A percentile compares a stretch with the other conserved stretches of the same genome.
These are phyloP conservation scores for Microsporum ferrugineum DNA, from an alignment of 2,329 filamentous ascomycete genomes.

Conservation along the genomic window DNA sequence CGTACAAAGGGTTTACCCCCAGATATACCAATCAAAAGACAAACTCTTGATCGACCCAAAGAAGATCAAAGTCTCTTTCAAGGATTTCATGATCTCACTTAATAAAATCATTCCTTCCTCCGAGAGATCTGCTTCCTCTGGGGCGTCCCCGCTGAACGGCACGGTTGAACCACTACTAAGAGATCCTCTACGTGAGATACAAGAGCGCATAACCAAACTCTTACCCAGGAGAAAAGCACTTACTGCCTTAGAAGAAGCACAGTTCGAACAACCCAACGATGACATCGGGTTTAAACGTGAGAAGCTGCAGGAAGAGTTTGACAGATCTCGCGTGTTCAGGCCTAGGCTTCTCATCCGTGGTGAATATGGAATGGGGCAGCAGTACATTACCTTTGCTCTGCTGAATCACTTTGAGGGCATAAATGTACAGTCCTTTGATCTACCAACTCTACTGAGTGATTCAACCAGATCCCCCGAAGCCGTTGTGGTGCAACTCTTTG, in stretches of 20 bases:
- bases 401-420: conserved; percentile 86
- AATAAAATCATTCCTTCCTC: conserved; percentile 96
- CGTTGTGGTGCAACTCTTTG: conserved; percentile 79
- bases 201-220: conserved; percentile 57
- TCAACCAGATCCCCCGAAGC: conserved; percentile 70
- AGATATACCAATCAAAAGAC: conserved; percentile 83
- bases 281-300: conserved; percentile 80
- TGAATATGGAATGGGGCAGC: conserved; percentile 81
- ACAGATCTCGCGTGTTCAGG: conserved; percentile 75
- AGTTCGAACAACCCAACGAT: conserved; percentile 74
- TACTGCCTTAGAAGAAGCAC: conserved; percentile 85
- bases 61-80: conserved; percentile 75
- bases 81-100: conserved; percentile 93
- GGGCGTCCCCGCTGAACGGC: conserved; percentile 67
- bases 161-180: conserved; percentile 71
- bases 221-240: conserved; percentile 75
- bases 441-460: conserved; percentile 77
- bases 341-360: conserved; percentile 77
- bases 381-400: conserved; percentile 73
- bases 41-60: conserved; percentile 80
- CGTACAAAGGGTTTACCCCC: conserved; percentile 88
- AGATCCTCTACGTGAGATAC: conserved; percentile 58
- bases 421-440: conserved; percentile 88
- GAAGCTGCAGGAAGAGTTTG: conserved; percentile 65
- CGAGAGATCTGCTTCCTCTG: conserved; percentile 75